Evolutionary conservation across 768 basidiomycete species (phyloP).

Genomic region (Boletus speciosus): DNA sequence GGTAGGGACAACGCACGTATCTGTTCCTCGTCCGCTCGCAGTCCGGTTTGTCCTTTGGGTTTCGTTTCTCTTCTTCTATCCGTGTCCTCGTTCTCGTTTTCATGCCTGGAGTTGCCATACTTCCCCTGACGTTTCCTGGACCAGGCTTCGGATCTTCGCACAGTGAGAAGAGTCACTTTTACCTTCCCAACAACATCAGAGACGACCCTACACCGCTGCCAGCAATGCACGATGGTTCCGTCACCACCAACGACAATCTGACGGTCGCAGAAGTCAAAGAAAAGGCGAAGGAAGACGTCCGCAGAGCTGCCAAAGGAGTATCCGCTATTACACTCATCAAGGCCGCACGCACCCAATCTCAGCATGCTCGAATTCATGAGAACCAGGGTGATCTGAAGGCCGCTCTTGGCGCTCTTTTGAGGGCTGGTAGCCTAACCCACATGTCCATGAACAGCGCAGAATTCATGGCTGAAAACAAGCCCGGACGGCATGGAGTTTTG

Average conservation of each 20-base stretch:
- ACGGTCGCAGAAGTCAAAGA: slow-evolving; percentile 48
- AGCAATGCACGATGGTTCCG: slow-evolving; percentile 42
- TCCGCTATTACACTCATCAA: slow-evolving; percentile 60
- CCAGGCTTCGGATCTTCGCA: slow-evolving; percentile 30
- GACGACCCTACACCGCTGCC: slow-evolving; percentile 10
- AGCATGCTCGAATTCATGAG: slow-evolving; percentile 51
- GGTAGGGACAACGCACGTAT: not conserved
- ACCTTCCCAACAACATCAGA: slow-evolving; percentile 15
- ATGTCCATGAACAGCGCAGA: slow-evolving; percentile 61
- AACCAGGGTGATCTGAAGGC: slow-evolving; percentile 55
- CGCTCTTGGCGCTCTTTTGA: slow-evolving; percentile 58
- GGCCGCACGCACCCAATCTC: slow-evolving; percentile 56
- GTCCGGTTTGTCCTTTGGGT: slow-evolving; percentile 14
- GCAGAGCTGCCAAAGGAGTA: slow-evolving; percentile 52
- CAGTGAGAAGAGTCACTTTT: slow-evolving; percentile 17
- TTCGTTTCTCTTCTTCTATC: not conserved
- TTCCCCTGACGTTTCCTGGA: slow-evolving; percentile 37
- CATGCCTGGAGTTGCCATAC: slow-evolving; percentile 43
- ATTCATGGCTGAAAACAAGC: slow-evolving; percentile 46
- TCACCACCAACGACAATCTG: slow-evolving; percentile 24
- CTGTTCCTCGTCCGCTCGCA: slow-evolving; percentile 11
- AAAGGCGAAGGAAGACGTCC: slow-evolving; percentile 44
- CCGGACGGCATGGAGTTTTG: slow-evolving; percentile 51
- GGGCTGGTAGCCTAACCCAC: slow-evolving; percentile 55
- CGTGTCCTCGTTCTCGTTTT: slow-evolving; percentile 9